These are phyloP conservation scores for Populus hybrid DNA, from an alignment of 441 rosid species.

Conservation along the genomic window DNA sequence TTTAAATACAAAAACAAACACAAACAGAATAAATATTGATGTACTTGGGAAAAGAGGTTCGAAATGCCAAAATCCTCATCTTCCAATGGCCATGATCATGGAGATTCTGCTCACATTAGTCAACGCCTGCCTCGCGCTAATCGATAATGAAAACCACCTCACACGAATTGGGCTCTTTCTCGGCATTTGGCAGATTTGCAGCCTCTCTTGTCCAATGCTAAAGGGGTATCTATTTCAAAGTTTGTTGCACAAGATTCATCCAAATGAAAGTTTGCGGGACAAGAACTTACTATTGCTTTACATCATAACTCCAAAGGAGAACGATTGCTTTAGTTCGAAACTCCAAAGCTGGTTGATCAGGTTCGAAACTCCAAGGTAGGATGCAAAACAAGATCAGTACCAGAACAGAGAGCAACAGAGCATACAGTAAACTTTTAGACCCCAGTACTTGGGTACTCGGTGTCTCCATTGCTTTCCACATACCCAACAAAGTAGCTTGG, in stretches of 20 bases:
- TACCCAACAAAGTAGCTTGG: conserved; percentile 42
- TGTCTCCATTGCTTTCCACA: conserved; percentile 21
- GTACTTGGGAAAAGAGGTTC: not conserved
- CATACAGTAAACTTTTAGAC: not conserved
- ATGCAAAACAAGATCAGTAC: not conserved
- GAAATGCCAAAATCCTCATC: not conserved
- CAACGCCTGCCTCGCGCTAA: not conserved
- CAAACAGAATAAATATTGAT: too few species aligned
- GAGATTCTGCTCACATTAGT: not conserved
- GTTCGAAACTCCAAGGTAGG: not conserved
- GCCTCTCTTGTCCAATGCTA: not conserved
- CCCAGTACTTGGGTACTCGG: conserved; percentile 13
- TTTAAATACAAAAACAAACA: too few species aligned
- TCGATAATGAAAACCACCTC: not conserved
- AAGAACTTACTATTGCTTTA: not conserved
- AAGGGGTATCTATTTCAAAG: not conserved
- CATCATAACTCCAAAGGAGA: not conserved
- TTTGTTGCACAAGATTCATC: not conserved
- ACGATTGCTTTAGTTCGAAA: too few species aligned
- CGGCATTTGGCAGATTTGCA: not conserved
- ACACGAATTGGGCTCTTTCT: not conserved
- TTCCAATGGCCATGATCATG: not conserved
- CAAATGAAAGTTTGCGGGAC: not conserved
- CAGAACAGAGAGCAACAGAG: not conserved
- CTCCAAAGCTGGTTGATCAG: too few species aligned